Evolutionary conservation across 169 alveolate species (phyloP), one percentile per base, ranked within the genome.

Genomic region (Prorocentrum cordatum): DNA sequence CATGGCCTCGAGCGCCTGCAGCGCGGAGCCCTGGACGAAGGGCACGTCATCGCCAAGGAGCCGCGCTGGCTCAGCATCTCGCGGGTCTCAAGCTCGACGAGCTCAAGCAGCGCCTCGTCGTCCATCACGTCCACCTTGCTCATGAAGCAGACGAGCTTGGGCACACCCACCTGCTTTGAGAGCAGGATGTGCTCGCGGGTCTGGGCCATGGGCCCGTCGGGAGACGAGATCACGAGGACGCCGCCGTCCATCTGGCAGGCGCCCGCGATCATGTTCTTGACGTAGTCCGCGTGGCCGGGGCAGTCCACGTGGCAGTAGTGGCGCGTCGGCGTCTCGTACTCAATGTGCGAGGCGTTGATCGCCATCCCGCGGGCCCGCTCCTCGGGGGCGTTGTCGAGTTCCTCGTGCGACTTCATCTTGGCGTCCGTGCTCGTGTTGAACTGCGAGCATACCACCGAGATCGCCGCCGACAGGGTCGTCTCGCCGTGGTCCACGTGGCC

Each of bases 191-290:
- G 96, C 92, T 95, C 98, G 73, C 97, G 94, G 3, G 98, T 95
- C 93, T 97, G 96, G 7, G 99, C 98, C 99, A 97, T 97, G 31
- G 97, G 97, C n/a, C 99, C 99, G 91, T 97, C 99, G 39, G 96
- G 94, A 10, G 99, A 98, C 33, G 98, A 94, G 3, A 96, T 98
- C 61, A 97, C 99, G 61, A 97, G 93, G 26, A 96, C 96, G 61
- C 97, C 98, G 24, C 93, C 91, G 29, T 82, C 91, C 91, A 82
- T 82, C 91, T 82, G 91, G 91, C 91, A 82, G 27, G 91, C 91
- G 29, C 91, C 98, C 18, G 98, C 96, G 47, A 97, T 97, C 99
- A 97, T 97, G 92, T 97, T 97, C 91, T 97, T 97, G 39, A 97
- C 98, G 92, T 96, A 97, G 38, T 97, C 99, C 33, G 98, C 97